These are phyloP conservation scores for Stentor coeruleus DNA, from an alignment of 73 alveolate genomes.

Conservation along the genomic window DNA sequence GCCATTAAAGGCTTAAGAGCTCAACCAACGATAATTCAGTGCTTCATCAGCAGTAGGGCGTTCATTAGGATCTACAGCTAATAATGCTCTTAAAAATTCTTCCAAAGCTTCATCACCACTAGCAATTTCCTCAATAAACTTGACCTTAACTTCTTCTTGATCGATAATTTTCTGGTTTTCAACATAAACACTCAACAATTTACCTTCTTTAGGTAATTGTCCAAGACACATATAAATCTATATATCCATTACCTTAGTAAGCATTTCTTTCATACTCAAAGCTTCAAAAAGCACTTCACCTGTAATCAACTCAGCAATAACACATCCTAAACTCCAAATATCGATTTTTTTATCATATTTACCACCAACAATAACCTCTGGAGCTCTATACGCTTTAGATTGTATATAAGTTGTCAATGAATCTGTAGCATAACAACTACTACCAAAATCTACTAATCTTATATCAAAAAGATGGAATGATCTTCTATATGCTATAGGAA, in stretches of 20 bases:
- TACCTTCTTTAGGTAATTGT: neutral
- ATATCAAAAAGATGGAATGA: neutral
- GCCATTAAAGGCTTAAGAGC: too few species aligned
- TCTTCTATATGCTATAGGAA: neutral
- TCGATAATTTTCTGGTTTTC: neutral
- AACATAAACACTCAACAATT: neutral
- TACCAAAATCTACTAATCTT: constrained; percentile 21
- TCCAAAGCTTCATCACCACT: neutral
- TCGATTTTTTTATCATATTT: constrained; percentile 82
- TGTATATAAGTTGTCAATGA: neutral
- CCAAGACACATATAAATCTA: neutral
- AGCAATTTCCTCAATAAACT: neutral
- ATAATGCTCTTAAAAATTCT: neutral
- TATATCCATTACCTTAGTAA: neutral
- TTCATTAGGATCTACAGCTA: neutral
- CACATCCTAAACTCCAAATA: constrained; percentile 66
- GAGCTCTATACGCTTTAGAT: constrained; percentile 19
- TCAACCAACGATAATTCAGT: neutral
- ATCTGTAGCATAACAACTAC: neutral
- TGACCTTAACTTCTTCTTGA: constrained; percentile 9
- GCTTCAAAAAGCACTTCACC: constrained; percentile 17
- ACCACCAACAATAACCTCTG: constrained; percentile 74
- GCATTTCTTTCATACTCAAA: neutral
- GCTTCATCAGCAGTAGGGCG: constrained; percentile 24
- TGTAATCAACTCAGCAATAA: neutral